Base-by-base conservation (phyloP, 1,139 yeast genomes). In the Lodderomyces orthopsilosis region DNA sequence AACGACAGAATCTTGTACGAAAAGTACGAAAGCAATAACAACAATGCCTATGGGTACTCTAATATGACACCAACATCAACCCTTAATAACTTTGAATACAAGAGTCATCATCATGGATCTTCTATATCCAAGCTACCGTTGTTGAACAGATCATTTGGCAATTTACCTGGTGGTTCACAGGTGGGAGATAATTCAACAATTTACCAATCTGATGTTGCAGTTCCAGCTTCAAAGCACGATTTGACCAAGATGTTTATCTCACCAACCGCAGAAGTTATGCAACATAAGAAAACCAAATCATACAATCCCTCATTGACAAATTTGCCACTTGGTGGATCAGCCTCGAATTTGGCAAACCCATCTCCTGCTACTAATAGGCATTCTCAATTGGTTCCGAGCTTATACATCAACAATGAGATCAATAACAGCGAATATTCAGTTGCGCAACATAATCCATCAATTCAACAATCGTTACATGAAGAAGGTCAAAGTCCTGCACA, bases 181-280 rank as follows among this genome's bases (percentile, higher is more conserved):
- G 54, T 52, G 1, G 75, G 73, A n/a, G 75, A 70, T 43, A 61
- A 59, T 36, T 66, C 73, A 7, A 68, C 73, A 18, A 62, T 69
- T 33, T 65, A 68, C 49, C 63, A 62, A 38, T 57, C 66, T n/a
- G 74, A 68, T 26, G 55, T 57, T 3, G 66, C 63, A 12, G 66
- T 62, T 14, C 62, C 70, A 18, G 62, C 74, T 2, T 55, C 70
- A 18, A 68, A 68, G 45, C 66, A 68, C 46, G 78, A 73, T 50
- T 59, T 70, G 52, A 72, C 77, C 41, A 69, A 63, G 47, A 74
- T 85, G 76, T 86, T 83, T 59, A 79, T 86, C 45, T 84, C 93
- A 5, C 95, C 95, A 30, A 86, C 94, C 2, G 85, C 84, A 15
- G 90, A 85, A 56, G 85, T 83, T 33, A 77, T 82, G 80, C 71